phyloP scores from a whole-genome alignment of 345 rosid species.

The Alliaria petiolata region DNA sequence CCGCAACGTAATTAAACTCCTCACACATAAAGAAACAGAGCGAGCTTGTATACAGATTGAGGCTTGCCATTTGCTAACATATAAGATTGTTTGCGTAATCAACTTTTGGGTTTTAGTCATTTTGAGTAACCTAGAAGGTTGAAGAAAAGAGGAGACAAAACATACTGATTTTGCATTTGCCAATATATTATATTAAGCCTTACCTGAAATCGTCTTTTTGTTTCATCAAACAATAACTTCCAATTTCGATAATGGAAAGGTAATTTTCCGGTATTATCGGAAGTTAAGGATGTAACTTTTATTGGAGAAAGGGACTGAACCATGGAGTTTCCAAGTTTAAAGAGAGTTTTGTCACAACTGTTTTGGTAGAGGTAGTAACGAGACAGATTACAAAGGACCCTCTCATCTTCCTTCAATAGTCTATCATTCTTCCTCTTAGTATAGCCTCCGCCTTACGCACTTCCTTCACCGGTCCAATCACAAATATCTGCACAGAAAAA shows the following conservation, averaged over 20 bases:
- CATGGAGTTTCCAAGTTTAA: slow-evolving; percentile 12
- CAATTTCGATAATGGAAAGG: background rate
- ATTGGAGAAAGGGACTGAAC: slow-evolving; percentile 9
- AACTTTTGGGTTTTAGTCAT: too few species aligned
- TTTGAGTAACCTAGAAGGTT: too few species aligned
- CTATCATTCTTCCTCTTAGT: slow-evolving; percentile 84
- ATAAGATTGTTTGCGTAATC: too few species aligned
- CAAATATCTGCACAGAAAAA: slow-evolving; percentile 51
- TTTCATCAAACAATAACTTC: background rate
- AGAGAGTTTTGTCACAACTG: background rate
- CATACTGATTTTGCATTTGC: too few species aligned
- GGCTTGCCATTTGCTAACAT: too few species aligned
- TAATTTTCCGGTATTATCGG: background rate
- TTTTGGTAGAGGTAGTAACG: background rate
- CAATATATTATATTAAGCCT: too few species aligned
- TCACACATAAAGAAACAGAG: too few species aligned
- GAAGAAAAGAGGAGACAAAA: too few species aligned
- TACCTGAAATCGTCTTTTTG: too few species aligned
- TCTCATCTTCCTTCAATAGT: slow-evolving; percentile 31
- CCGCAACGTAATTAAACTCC: too few species aligned
- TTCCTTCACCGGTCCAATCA: slow-evolving; percentile 76
- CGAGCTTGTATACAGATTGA: too few species aligned
- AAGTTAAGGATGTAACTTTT: slow-evolving; percentile 3
- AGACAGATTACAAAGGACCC: slow-evolving; percentile 20
- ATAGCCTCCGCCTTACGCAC: slow-evolving; percentile 96